A percentile compares a stretch with the other conserved stretches of the same genome.
These are phyloP conservation scores for Myriosclerotinia scirpicola DNA, from an alignment of 2,329 filamentous ascomycete genomes.

Conservation along the genomic window DNA sequence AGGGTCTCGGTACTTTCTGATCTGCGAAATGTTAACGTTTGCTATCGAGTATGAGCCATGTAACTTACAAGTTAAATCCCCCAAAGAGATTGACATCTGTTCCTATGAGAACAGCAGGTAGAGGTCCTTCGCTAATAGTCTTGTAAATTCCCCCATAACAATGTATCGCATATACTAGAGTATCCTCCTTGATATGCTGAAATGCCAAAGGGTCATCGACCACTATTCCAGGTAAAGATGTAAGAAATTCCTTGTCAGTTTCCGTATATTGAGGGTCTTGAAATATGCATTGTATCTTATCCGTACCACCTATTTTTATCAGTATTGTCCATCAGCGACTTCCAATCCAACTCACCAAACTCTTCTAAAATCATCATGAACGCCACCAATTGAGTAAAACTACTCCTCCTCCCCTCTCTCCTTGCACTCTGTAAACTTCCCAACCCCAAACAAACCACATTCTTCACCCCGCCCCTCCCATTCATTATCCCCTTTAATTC, in stretches of 20 bases:
- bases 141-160: constrained; percentile 40
- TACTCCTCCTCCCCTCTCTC: constrained; percentile 36
- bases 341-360: constrained; percentile 26
- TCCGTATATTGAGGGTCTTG: constrained; percentile 41
- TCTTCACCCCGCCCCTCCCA: constrained; percentile 26
- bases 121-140: constrained; percentile 30
- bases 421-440: constrained; percentile 39
- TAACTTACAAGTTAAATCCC: constrained; percentile 32
- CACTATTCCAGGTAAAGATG: constrained; percentile 33
- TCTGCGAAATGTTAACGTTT: constrained; percentile 16
- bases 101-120: constrained; percentile 36
- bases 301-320: background rate
- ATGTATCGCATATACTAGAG: constrained; percentile 41
- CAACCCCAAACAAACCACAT: constrained; percentile 38
- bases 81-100: constrained; percentile 39
- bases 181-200: constrained; percentile 30
- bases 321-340: constrained; percentile 2
- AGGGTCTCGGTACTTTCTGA: constrained; percentile 24
- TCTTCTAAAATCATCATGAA: constrained; percentile 34
- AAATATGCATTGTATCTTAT: constrained; percentile 26
- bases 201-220: constrained; percentile 39
- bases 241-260: constrained; percentile 38
- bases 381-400: constrained; percentile 39
- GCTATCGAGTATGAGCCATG: background rate
- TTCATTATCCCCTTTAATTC: constrained; percentile 28